phyloP scores from a whole-genome alignment of 345 rosid species.

The Turnera subulata region DNA sequence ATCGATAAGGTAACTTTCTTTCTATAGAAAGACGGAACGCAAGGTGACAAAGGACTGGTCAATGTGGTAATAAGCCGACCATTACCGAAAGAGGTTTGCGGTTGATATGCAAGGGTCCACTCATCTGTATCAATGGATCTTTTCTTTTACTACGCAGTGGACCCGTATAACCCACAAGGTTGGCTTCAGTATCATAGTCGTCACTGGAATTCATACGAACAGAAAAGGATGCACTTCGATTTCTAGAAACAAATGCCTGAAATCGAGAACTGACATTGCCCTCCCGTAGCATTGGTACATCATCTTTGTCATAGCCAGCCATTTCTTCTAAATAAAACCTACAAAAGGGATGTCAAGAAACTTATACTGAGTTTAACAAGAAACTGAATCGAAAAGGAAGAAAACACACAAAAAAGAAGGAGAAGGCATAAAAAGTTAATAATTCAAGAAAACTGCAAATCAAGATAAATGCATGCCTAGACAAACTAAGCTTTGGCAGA shows the following conservation, averaged over 20 bases:
- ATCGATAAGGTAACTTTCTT: too few relatives aligned
- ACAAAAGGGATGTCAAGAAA: constrained; percentile 12
- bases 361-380: too few relatives aligned
- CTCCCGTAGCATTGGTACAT: constrained; percentile 65
- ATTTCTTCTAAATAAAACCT: constrained; percentile 30
- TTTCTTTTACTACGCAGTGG: constrained; percentile 67
- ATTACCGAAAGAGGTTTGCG: too few relatives aligned
- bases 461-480: too few relatives aligned
- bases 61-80: too few relatives aligned
- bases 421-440: too few relatives aligned
- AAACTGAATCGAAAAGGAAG: too few relatives aligned
- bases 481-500: too few relatives aligned
- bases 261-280: constrained; percentile 42
- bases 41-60: too few relatives aligned
- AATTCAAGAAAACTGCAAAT: too few relatives aligned
- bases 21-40: too few relatives aligned
- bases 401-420: too few relatives aligned
- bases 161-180: constrained; percentile 67
- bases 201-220: constrained; percentile 44
- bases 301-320: constrained; percentile 56
- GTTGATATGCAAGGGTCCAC: constrained; percentile 56
- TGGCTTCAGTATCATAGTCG: constrained; percentile 36
- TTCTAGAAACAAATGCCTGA: constrained; percentile 36
- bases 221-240: constrained; percentile 59
- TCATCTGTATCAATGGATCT: constrained; percentile 49